Percentiles rank a stretch among this genome's conserved stretches.
Evolutionary conservation across 805 yeast genomes (phyloP).

Genomic region (Myxozyma neglecta): DNA sequence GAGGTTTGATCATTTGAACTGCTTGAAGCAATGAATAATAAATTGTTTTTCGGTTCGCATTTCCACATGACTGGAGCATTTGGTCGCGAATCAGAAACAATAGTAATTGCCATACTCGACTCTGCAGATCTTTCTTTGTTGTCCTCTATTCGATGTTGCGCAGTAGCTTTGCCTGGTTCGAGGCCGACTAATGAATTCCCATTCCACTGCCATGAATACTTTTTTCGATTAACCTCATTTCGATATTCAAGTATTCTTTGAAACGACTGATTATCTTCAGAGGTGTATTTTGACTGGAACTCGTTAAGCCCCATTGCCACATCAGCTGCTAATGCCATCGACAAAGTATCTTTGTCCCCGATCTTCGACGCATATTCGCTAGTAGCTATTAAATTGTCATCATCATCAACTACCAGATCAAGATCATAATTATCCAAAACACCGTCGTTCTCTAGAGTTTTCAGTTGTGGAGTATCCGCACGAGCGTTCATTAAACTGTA

Average conservation of each 20-base stretch:
- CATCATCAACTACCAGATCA: background rate
- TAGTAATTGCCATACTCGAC: background rate
- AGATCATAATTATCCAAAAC: background rate
- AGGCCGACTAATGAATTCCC: slow-evolving; percentile 16
- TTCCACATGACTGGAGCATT: slow-evolving; percentile 12
- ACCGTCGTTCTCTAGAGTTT: background rate
- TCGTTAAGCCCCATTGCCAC: slow-evolving; percentile 22
- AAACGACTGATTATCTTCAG: slow-evolving; percentile 39
- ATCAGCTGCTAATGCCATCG: background rate
- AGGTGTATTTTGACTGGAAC: slow-evolving; percentile 36
- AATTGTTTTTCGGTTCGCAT: slow-evolving; percentile 13
- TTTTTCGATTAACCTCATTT: slow-evolving; percentile 27
- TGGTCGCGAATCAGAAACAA: slow-evolving; percentile 11
- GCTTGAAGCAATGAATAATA: slow-evolving; percentile 13
- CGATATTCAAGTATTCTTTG: slow-evolving; percentile 32
- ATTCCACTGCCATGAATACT: slow-evolving; percentile 34
- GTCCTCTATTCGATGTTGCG: background rate
- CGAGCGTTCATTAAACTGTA: background rate
- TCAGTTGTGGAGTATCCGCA: slow-evolving; percentile 5
- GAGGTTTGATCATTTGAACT: background rate
- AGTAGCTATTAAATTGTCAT: background rate
- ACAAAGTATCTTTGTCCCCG: background rate
- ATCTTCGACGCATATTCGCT: background rate
- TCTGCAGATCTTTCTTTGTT: background rate
- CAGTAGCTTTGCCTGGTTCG: background rate